Base-by-base conservation (phyloP, 768 basidiomycete genomes). In the Asterophora lycoperdoides region DNA sequence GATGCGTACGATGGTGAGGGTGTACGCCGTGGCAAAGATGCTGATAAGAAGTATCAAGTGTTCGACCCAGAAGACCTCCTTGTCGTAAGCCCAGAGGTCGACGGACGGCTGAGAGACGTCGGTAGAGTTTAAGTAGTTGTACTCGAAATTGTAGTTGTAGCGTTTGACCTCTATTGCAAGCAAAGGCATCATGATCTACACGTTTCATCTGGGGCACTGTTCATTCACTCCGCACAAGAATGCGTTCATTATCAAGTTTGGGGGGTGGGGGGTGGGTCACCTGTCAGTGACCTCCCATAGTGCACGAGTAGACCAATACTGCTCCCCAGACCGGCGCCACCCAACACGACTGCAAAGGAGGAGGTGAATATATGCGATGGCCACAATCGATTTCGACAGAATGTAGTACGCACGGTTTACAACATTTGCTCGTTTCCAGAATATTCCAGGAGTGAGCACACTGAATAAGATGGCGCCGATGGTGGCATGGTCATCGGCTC, bases 401-500 rank as follows among this genome's bases (percentile, higher is more conserved):
- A 18, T 23, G 32, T 26, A 63, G 32, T 26, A 63, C 75, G 46
- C 58, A 89, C 88, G 58, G 56, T 89, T 80, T n/a, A 82, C 65
- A 13, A 73, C 61, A 29, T 66, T 71, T 28, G 84, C 86, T 45
- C 77, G 75, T 41, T 78, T 89, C 86, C 86, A 91, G 42, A 90
- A 71, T 23, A 89, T 44, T 2, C 86, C 84, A 3, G 89, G 84
- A 4, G 75, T 77, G 2, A 90, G 61, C 11, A 85, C 76, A 13
- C 77, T 78, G 48, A 74, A 77, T 17, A 92, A 64, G 40, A 90
- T 58, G 15, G 75, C 74, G 19, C 89, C 89, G 39, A 91, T 86
- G 1, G 80, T 88, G 17, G 86, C 76, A 60, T 88, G 83, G 62
- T 91, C 89, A 46, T 89, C 81, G 40, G 76, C 73, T 54, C 87